Evolutionary conservation across 495 filamentous ascomycete species (phyloP).

Genomic region (Podospora fimiseda): DNA sequence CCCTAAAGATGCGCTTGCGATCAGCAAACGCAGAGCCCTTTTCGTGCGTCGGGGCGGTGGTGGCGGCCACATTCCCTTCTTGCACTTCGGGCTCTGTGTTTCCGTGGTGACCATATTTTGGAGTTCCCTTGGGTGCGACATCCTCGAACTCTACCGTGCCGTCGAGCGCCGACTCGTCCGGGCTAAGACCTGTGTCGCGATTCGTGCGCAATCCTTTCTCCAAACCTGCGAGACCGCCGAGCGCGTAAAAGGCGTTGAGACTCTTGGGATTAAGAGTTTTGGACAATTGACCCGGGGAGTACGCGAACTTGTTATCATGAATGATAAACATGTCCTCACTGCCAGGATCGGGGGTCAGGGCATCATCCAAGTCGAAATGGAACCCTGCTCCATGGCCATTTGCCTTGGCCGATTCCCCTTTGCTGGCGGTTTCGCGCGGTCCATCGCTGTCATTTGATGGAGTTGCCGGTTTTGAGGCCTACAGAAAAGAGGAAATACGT

Average conservation of each 20-base stretch:
- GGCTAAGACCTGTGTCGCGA: constrained; percentile 54
- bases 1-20: constrained; percentile 58
- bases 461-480: not conserved
- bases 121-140: constrained; percentile 27
- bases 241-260: constrained; percentile 58
- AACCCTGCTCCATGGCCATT: constrained; percentile 17
- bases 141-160: constrained; percentile 56
- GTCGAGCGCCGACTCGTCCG: constrained; percentile 55
- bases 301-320: constrained; percentile 61
- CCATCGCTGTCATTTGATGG: not conserved
- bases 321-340: constrained; percentile 57
- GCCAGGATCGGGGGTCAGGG: constrained; percentile 59
- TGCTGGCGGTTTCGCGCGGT: not conserved
- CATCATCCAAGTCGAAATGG: constrained; percentile 39
- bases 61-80: constrained; percentile 7
- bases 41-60: constrained; percentile 5
- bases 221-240: constrained; percentile 62
- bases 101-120: constrained; percentile 26
- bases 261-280: constrained; percentile 70
- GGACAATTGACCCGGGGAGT: constrained; percentile 61
- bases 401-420: not conserved
- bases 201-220: constrained; percentile 63
- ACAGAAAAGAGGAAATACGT: not conserved
- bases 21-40: constrained; percentile 46
- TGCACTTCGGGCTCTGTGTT: constrained; percentile 18